Evolutionary conservation across 2,329 filamentous ascomycete genomes (phyloP).

Genomic region (Alternaria sp.): DNA sequence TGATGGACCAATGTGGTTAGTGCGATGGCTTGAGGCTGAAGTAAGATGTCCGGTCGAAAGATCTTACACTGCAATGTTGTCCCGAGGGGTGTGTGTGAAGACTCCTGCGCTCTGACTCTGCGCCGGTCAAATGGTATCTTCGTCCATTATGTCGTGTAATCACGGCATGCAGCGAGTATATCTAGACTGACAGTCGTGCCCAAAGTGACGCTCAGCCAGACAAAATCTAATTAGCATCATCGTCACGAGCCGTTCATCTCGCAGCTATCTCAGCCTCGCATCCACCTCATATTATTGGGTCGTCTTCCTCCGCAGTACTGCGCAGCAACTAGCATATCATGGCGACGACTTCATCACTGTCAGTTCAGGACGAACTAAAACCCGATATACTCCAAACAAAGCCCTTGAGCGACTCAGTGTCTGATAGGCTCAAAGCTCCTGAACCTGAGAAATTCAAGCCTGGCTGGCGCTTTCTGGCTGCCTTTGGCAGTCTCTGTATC

Average conservation of each 20-base stretch:
- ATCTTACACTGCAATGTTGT: background rate
- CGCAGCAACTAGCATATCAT: constrained; percentile 1
- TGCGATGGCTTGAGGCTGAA: background rate
- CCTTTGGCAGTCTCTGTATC: constrained; percentile 57
- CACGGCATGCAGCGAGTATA: background rate
- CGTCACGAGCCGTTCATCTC: background rate
- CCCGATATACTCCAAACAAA: constrained; percentile 5
- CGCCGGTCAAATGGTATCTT: background rate
- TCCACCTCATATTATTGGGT: background rate
- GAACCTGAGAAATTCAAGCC: constrained; percentile 35
- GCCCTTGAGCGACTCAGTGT: constrained; percentile 11
- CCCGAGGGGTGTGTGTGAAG: background rate
- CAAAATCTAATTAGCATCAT: background rate
- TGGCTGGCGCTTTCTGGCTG: constrained; percentile 36
- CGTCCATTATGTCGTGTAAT: background rate
- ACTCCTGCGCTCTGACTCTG: background rate
- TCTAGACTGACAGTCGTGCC: background rate
- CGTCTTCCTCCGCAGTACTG: background rate
- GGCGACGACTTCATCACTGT: constrained; percentile 16
- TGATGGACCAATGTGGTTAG: background rate
- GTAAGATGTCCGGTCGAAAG: background rate
- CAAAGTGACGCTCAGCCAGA: background rate
- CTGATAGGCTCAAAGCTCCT: constrained; percentile 13
- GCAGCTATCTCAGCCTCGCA: background rate
- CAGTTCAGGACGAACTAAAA: constrained; percentile 18